These are phyloP conservation scores for Periglandula ipomoeae DNA, from an alignment of 2,329 filamentous ascomycete species.

Conservation along the genomic window DNA sequence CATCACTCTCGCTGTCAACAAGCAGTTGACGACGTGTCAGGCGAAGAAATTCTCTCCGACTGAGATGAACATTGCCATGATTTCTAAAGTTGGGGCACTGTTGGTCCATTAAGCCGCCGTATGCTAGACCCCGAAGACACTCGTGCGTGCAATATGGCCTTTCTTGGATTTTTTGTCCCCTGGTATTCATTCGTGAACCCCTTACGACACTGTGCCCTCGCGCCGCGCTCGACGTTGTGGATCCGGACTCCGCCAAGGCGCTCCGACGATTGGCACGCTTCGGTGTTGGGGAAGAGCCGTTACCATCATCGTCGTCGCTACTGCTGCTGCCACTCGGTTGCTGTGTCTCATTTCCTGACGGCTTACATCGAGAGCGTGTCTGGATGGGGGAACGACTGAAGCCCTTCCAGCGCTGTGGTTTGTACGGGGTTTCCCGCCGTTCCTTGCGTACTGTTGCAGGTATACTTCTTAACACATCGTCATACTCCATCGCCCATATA, in stretches of 20 bases:
- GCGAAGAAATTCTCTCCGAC: conserved; percentile 16
- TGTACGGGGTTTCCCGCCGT: conserved; percentile 15
- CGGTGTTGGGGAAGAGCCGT: conserved; percentile 3
- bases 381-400: conserved; percentile 21
- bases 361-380: conserved; percentile 1
- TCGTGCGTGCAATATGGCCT: conserved; percentile 5
- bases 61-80: conserved; percentile 19
- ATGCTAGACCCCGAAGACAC: conserved; percentile 5
- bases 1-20: conserved; percentile 20
- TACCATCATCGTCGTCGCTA: conserved; percentile 1
- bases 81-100: conserved; percentile 4
- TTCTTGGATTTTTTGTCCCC: not conserved
- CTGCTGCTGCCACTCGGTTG: too few species aligned
- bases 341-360: not conserved
- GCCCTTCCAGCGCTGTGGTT: conserved; percentile 18
- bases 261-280: too few species aligned
- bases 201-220: too few species aligned
- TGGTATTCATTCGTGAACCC: not conserved
- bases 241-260: too few species aligned
- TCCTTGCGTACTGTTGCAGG: conserved; percentile 11
- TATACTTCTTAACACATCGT: conserved; percentile 19
- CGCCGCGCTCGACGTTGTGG: too few species aligned
- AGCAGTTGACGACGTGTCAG: conserved; percentile 20
- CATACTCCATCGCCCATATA: conserved; percentile 25
- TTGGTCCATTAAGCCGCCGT: not conserved